Evolutionary conservation across 2,329 filamentous ascomycete species (phyloP).

Genomic region (Neonectria coccinea): DNA sequence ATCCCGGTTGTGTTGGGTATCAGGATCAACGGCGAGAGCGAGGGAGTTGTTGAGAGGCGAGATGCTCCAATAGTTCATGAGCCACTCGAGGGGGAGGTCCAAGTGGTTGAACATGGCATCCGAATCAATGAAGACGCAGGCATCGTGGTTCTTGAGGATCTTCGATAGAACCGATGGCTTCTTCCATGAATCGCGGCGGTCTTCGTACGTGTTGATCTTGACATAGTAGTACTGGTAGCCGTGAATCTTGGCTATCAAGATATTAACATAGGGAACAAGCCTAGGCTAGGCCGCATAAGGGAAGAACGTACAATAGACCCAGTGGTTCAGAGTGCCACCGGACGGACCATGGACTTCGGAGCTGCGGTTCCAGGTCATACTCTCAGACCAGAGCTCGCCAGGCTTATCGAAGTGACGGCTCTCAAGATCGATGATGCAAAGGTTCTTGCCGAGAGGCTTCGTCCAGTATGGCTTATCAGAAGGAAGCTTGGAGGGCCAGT

Average conservation of each 20-base stretch:
- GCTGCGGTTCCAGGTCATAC: constrained; percentile 19
- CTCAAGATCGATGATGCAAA: constrained; percentile 60
- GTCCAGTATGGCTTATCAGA: constrained; percentile 42
- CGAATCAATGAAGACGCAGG: constrained; percentile 58
- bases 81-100: constrained; percentile 60
- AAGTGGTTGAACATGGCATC: constrained; percentile 58
- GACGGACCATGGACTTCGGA: constrained; percentile 52
- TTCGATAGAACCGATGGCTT: constrained; percentile 56
- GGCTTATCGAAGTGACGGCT: neutral
- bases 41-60: constrained; percentile 53
- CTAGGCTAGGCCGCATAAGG: neutral
- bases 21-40: constrained; percentile 56
- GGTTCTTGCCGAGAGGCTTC: constrained; percentile 51
- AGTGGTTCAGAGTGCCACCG: constrained; percentile 58
- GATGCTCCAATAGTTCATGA: constrained; percentile 60
- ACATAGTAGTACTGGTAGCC: constrained; percentile 61
- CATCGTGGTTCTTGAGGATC: constrained; percentile 56
- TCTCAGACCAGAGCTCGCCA: neutral
- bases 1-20: constrained; percentile 53
- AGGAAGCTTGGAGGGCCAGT: constrained; percentile 33
- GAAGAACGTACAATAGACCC: constrained; percentile 52
- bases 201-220: constrained; percentile 50
- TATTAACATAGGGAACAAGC: constrained; percentile 32
- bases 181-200: constrained; percentile 59
- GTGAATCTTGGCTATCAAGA: constrained; percentile 56